These are phyloP conservation scores for Pisolithus orientalis DNA, from an alignment of 768 basidiomycete genomes.

Conservation along the genomic window DNA sequence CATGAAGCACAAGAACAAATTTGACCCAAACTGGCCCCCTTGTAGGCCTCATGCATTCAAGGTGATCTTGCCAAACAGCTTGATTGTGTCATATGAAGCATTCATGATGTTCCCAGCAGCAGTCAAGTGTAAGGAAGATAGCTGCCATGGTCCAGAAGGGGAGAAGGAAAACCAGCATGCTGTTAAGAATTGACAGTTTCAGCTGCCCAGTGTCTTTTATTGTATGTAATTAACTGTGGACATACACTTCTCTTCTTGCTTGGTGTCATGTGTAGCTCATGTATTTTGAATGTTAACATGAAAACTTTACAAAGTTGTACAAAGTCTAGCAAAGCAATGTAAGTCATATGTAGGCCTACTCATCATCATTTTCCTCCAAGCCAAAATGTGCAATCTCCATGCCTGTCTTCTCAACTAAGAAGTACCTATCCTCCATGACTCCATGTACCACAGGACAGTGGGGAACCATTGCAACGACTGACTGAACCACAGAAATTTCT, in stretches of 20 bases:
- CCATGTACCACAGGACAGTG: no score
- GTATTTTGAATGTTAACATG: no score
- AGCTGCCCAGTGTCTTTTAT: not conserved
- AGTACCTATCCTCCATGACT: no score
- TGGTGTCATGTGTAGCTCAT: no score
- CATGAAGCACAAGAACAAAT: not conserved
- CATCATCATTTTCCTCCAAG: no score
- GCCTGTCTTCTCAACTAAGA: no score
- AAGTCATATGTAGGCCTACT: no score
- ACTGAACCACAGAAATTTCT: not conserved
- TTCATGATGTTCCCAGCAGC: not conserved
- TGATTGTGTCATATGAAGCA: not conserved
- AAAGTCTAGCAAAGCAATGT: no score
- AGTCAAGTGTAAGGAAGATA: not conserved
- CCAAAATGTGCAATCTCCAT: no score
- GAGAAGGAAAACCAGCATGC: not conserved
- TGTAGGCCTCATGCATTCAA: not conserved
- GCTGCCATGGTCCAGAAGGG: not conserved
- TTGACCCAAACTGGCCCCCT: not conserved
- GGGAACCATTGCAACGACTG: constrained; percentile 5
- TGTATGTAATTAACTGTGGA: not conserved
- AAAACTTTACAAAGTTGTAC: no score
- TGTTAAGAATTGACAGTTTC: not conserved
- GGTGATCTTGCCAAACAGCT: not conserved
- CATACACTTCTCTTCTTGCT: no score